These are phyloP conservation scores for Centaurea solstitialis DNA, from an alignment of 129 eudicot genomes.

Conservation along the genomic window DNA sequence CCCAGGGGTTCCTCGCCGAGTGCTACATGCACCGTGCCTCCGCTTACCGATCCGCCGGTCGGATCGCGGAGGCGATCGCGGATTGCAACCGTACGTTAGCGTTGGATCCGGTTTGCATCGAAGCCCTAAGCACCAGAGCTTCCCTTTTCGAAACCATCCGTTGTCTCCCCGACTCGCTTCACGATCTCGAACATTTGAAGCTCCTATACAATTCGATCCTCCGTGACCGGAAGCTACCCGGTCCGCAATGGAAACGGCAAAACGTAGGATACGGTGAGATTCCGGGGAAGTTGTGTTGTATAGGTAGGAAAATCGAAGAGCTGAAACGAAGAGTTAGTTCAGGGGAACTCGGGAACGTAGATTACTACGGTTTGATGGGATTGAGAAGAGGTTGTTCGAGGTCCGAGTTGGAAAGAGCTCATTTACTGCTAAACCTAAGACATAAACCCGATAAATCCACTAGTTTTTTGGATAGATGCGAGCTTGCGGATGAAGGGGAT, in stretches of 20 bases:
- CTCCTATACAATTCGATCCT: constrained; percentile 70
- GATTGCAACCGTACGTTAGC: constrained; percentile 83
- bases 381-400: constrained; percentile 75
- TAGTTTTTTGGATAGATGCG: constrained; percentile 72
- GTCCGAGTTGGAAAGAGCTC: constrained; percentile 83
- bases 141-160: constrained; percentile 63
- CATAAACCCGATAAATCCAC: constrained; percentile 86
- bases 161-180: constrained; percentile 79
- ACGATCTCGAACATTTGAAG: constrained; percentile 83
- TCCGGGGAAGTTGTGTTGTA: constrained; percentile 60
- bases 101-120: constrained; percentile 62
- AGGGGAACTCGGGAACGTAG: constrained; percentile 79
- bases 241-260: constrained; percentile 75
- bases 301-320: constrained; percentile 58
- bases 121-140: constrained; percentile 65
- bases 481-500: constrained; percentile 68
- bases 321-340: constrained; percentile 64
- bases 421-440: constrained; percentile 61
- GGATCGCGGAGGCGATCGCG: constrained; percentile 75
- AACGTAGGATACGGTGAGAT: constrained; percentile 61
- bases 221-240: constrained; percentile 71
- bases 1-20: constrained; percentile 74
- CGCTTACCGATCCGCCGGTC: constrained; percentile 57
- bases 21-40: constrained; percentile 78
- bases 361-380: constrained; percentile 70